phyloP scores from a whole-genome alignment of 1,139 yeast species.

The Pichia sp. region DNA sequence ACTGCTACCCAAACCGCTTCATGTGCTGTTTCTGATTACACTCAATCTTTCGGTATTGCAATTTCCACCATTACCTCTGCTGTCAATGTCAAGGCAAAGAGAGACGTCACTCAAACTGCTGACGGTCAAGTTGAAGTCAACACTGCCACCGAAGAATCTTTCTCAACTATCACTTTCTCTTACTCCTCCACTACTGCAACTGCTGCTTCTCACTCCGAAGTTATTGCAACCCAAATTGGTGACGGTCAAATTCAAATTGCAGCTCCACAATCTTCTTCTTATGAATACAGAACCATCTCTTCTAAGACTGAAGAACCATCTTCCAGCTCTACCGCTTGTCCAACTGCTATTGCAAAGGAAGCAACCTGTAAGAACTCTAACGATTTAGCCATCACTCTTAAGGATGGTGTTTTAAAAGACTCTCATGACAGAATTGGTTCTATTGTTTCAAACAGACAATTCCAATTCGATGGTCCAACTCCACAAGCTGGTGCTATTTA shows the following conservation, averaged over 20 bases:
- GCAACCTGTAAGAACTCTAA: conserved; percentile 43
- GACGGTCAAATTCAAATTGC: conserved; percentile 37
- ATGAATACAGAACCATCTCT: conserved; percentile 30
- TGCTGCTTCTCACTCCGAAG: conserved; percentile 13
- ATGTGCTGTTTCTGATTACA: conserved; percentile 50
- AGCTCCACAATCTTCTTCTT: conserved; percentile 18
- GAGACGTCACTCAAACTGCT: conserved; percentile 21
- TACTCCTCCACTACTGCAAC: conserved; percentile 26
- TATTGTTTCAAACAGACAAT: conserved; percentile 77
- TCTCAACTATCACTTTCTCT: conserved; percentile 22
- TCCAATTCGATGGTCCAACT: conserved; percentile 87
- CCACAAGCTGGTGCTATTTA: conserved; percentile 85
- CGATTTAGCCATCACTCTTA: conserved; percentile 49
- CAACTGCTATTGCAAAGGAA: conserved; percentile 30
- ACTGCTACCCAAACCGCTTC: conserved; percentile 32
- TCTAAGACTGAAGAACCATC: conserved; percentile 2
- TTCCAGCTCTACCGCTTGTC: conserved; percentile 28
- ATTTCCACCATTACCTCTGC: conserved; percentile 41
- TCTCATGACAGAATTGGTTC: conserved; percentile 65
- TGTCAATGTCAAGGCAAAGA: conserved; percentile 24
- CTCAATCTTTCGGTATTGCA: conserved; percentile 58
- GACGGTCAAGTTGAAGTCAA: conserved; percentile 27
- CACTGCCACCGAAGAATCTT: conserved; percentile 31
- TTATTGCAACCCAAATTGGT: conserved; percentile 29
- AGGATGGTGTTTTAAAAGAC: conserved; percentile 49